A percentile compares a stretch with the other conserved stretches of the same genome.
Conservation (phyloP, 2,329 filamentous ascomycete genomes). For the Macrophomina pseudophaseolina region DNA sequence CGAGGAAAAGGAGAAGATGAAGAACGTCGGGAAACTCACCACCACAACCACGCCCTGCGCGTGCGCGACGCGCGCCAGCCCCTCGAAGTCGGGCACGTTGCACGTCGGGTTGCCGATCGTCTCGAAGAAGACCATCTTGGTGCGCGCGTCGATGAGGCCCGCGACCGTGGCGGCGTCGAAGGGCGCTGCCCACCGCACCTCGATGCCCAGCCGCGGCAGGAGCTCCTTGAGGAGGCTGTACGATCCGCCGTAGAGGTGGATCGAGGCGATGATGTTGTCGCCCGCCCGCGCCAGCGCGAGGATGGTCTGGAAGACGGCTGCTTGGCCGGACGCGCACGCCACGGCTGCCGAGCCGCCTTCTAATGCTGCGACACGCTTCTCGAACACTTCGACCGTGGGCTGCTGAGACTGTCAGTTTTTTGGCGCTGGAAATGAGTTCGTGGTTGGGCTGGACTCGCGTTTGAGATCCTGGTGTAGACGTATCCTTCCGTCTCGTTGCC, state of each 20-base stretch:
- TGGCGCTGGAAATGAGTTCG: no score
- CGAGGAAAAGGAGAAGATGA: no score
- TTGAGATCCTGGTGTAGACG: constrained; percentile 48
- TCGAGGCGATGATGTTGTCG: constrained; percentile 45
- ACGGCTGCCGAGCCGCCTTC: constrained; percentile 47
- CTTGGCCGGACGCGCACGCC: constrained; percentile 45
- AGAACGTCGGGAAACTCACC: no score
- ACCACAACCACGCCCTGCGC: constrained; percentile 29
- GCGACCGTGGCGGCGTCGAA: constrained; percentile 32
- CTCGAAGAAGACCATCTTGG: constrained; percentile 33
- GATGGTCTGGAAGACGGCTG: constrained; percentile 38
- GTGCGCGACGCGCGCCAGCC: constrained; percentile 32
- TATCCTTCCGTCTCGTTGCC: constrained; percentile 47
- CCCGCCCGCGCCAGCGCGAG: constrained; percentile 45
- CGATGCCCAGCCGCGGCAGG: background rate
- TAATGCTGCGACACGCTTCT: constrained; percentile 45
- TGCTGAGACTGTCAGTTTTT: no score
- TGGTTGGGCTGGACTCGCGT: constrained; percentile 25
- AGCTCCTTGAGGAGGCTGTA: constrained; percentile 43
- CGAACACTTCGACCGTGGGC: constrained; percentile 47
- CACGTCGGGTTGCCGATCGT: constrained; percentile 36
- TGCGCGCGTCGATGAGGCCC: constrained; percentile 33
- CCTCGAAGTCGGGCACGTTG: constrained; percentile 33
- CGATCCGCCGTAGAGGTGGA: constrained; percentile 46
- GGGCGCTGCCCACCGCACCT: constrained; percentile 40